A percentile compares a stretch with the other conserved stretches of the same genome.
Evolutionary conservation across 176 grass and related monocot species (phyloP).

Genomic region (Zea luxurians): DNA sequence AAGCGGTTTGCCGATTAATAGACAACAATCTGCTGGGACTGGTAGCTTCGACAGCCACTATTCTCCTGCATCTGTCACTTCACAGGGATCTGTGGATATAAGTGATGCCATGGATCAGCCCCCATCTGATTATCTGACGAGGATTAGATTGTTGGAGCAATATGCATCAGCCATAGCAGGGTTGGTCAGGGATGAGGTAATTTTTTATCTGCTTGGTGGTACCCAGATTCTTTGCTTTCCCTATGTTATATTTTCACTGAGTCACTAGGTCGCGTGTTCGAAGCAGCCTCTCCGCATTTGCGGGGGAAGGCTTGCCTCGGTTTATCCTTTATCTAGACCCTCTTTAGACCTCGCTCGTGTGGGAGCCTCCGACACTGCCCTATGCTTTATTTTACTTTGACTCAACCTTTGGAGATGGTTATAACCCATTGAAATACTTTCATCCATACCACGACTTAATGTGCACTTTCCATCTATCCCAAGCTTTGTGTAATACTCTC

Average conservation of each 20-base stretch:
- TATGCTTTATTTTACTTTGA: too few relatives aligned
- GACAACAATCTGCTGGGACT: conserved; percentile 44
- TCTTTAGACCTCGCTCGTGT: too few relatives aligned
- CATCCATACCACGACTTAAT: not conserved
- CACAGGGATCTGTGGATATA: conserved; percentile 78
- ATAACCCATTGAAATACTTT: conserved; percentile 1
- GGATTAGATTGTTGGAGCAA: conserved; percentile 84
- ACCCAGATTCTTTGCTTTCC: conserved; percentile 19
- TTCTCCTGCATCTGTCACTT: conserved; percentile 75
- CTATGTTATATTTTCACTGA: conserved; percentile 18
- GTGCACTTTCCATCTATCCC: not conserved
- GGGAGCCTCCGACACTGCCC: too few relatives aligned
- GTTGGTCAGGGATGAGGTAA: conserved; percentile 91
- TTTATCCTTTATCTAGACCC: too few relatives aligned
- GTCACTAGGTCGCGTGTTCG: too few relatives aligned
- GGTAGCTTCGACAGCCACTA: conserved; percentile 72
- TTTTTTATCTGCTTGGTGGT: conserved; percentile 27
- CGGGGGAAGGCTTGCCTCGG: too few relatives aligned
- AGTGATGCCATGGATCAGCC: conserved; percentile 78
- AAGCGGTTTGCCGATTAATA: conserved; percentile 47
- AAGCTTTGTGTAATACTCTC: not conserved
- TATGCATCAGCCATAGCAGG: conserved; percentile 66
- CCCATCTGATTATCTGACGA: conserved; percentile 53
- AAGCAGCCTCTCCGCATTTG: too few relatives aligned
- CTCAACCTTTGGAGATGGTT: conserved; percentile 30